Conservation (phyloP, 192 early-diverging fungal species). For the Coemansia sp. region DNA sequence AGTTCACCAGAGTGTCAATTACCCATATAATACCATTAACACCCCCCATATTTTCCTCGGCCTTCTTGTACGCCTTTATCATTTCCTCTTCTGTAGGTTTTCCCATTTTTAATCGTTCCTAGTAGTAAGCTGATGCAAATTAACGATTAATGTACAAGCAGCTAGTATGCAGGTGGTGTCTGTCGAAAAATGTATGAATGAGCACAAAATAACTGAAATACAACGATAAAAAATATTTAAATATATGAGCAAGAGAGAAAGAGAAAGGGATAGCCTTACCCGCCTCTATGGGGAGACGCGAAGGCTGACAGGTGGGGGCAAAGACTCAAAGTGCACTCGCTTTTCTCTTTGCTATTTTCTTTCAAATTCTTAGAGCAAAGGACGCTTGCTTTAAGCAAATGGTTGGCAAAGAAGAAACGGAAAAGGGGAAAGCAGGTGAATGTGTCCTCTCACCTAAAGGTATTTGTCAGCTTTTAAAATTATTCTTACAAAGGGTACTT, state of each 20-base stretch:
- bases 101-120: background rate
- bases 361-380: background rate
- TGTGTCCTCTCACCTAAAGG: background rate
- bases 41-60: background rate
- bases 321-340: background rate
- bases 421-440: background rate
- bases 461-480: background rate
- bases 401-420: background rate
- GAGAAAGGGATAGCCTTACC: background rate
- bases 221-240: background rate
- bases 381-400: background rate
- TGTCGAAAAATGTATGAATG: background rate
- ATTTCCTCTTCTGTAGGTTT: background rate
- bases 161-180: background rate
- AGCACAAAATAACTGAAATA: background rate
- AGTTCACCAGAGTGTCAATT: background rate
- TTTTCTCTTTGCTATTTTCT: background rate
- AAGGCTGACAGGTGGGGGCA: background rate
- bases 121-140: background rate
- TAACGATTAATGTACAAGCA: background rate
- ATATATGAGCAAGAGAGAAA: background rate
- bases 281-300: background rate
- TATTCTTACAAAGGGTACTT: background rate
- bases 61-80: background rate
- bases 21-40: background rate